Conservation (phyloP, 306 rosid species). For the Erythrophleum fordii region DNA sequence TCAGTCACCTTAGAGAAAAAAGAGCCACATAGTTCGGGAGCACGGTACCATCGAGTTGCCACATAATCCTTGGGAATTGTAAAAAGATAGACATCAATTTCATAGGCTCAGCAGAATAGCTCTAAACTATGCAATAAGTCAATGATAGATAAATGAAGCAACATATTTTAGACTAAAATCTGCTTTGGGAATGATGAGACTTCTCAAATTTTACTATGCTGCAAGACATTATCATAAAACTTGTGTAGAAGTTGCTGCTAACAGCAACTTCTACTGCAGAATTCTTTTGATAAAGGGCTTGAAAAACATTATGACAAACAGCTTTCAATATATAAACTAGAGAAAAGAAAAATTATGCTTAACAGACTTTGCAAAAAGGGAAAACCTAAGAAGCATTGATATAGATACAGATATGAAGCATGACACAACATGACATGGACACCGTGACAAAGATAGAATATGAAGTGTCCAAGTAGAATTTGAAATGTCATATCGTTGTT, state of each 20-base stretch:
- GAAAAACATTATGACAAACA: background rate
- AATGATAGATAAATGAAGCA: background rate
- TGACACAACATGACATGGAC: background rate
- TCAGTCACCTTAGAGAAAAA: conserved; percentile 67
- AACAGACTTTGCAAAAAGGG: background rate
- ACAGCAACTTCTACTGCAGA: background rate
- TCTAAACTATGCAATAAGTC: background rate
- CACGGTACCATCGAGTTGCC: conserved; percentile 82
- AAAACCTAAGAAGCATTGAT: background rate
- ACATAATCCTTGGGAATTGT: conserved; percentile 64
- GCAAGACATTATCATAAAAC: background rate
- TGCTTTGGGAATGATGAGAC: conserved; percentile 1
- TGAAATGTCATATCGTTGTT: background rate
- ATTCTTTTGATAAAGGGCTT: background rate
- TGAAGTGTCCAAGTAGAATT: background rate
- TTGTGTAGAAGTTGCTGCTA: background rate
- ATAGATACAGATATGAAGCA: too few relatives aligned
- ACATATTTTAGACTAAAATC: background rate
- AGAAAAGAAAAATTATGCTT: too few relatives aligned
- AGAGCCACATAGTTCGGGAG: conserved; percentile 80
- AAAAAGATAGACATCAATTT: conserved; percentile 8
- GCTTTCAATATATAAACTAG: background rate
- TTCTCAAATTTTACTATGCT: background rate
- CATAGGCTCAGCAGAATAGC: background rate
- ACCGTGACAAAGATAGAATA: background rate